phyloP scores from a whole-genome alignment of 805 yeast species.

The Scheffersomyces stipitis region DNA sequence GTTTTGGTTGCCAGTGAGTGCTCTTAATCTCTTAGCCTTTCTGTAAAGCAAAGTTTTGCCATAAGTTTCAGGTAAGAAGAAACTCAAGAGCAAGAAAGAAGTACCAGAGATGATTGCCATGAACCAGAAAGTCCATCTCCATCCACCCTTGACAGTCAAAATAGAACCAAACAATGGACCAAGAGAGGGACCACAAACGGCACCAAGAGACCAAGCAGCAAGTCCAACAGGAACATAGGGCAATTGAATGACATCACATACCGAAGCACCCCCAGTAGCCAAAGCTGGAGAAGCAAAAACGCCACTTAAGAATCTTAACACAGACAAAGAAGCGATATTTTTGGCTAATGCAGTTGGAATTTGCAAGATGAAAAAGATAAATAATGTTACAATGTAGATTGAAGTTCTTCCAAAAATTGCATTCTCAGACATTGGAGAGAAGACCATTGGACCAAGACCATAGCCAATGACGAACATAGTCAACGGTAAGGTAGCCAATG shows the following conservation, averaged over 20 bases:
- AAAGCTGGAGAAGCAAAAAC: slow-evolving; percentile 55
- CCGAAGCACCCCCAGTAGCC: slow-evolving; percentile 59
- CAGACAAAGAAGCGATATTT: slow-evolving; percentile 50
- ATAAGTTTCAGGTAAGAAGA: slow-evolving; percentile 49
- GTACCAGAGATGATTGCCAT: slow-evolving; percentile 41
- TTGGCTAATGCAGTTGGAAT: slow-evolving; percentile 54
- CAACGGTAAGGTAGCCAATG: slow-evolving; percentile 50
- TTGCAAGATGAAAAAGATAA: slow-evolving; percentile 51
- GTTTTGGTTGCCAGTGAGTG: slow-evolving; percentile 48
- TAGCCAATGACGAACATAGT: slow-evolving; percentile 59
- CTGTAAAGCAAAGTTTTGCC: slow-evolving; percentile 44
- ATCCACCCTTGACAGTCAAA: slow-evolving; percentile 41
- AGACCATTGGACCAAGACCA: slow-evolving; percentile 59
- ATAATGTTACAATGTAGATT: slow-evolving; percentile 46
- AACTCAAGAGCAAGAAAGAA: slow-evolving; percentile 32
- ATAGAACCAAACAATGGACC: slow-evolving; percentile 61
- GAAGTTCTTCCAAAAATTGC: slow-evolving; percentile 53
- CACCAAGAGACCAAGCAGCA: slow-evolving; percentile 53
- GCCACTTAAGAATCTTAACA: slow-evolving; percentile 54
- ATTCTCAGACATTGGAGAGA: slow-evolving; percentile 60
- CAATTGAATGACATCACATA: slow-evolving; percentile 47
- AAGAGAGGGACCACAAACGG: slow-evolving; percentile 53
- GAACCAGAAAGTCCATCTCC: slow-evolving; percentile 61
- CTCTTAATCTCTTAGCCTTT: slow-evolving; percentile 49
- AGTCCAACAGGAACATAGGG: slow-evolving; percentile 47